phyloP scores from a whole-genome alignment of 352 stramenopile species.

The Pythium volutum region DNA sequence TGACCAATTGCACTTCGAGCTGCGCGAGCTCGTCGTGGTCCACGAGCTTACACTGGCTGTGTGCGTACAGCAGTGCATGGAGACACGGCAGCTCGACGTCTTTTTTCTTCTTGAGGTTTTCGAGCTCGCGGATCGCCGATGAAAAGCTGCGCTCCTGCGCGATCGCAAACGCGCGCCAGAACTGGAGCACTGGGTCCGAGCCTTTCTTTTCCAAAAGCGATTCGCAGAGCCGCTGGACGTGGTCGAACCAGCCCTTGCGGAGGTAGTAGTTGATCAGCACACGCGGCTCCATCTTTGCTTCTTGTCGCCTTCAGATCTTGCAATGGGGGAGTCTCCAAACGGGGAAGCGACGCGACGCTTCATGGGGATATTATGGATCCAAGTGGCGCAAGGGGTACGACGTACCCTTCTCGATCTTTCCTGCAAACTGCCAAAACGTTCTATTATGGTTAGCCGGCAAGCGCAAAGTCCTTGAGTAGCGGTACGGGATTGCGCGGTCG shows the following conservation, averaged over 20 bases:
- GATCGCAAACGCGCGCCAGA: conserved; percentile 86
- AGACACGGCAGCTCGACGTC: conserved; percentile 80
- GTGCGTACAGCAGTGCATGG: conserved; percentile 72
- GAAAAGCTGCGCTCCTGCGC: conserved; percentile 72
- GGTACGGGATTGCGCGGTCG: conserved; percentile 68
- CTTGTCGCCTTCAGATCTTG: neutral
- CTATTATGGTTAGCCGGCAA: conserved; percentile 40
- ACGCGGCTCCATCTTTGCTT: conserved; percentile 44
- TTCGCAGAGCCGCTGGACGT: conserved; percentile 82
- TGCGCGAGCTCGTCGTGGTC: conserved; percentile 79
- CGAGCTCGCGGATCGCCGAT: conserved; percentile 82
- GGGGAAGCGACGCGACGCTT: conserved; percentile 25
- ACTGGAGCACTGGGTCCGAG: conserved; percentile 74
- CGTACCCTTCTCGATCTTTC: neutral
- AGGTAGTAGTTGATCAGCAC: conserved; percentile 88
- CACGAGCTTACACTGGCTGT: conserved; percentile 73
- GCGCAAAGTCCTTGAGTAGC: conserved; percentile 65
- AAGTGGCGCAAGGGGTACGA: conserved; percentile 1
- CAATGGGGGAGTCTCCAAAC: neutral
- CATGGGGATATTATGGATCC: conserved; percentile 6
- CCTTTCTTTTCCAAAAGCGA: conserved; percentile 77
- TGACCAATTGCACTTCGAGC: conserved; percentile 73
- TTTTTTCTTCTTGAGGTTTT: conserved; percentile 74
- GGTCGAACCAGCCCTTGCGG: conserved; percentile 84
- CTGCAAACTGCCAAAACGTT: neutral